Evolutionary conservation across 2,329 filamentous ascomycete species (phyloP).

Genomic region (Aspergillus ochraceus): DNA sequence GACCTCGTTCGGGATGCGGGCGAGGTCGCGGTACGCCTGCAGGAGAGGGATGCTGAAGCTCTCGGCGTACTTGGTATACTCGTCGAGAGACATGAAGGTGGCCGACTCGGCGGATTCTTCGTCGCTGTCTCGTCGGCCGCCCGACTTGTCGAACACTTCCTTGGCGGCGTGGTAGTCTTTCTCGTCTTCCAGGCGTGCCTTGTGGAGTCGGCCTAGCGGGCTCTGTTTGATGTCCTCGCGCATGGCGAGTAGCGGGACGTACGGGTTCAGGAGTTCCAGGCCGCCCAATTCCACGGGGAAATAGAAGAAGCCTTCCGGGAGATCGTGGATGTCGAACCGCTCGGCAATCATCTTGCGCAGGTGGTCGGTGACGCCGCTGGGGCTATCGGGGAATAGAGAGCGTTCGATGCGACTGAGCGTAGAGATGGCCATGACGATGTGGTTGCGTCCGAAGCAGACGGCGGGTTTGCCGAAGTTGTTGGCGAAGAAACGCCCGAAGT

Average conservation of each 20-base stretch:
- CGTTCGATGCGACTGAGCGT: constrained; percentile 55
- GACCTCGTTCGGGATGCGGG: constrained; percentile 32
- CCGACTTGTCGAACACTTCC: constrained; percentile 29
- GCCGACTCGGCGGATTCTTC: background rate
- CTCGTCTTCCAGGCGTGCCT: constrained; percentile 47
- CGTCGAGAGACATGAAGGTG: constrained; percentile 41
- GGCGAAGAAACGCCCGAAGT: constrained; percentile 57
- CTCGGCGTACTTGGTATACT: constrained; percentile 39
- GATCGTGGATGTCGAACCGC: constrained; percentile 51
- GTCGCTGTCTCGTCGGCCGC: background rate
- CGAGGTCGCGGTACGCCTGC: constrained; percentile 34
- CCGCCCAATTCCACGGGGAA: constrained; percentile 55
- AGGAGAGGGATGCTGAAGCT: constrained; percentile 30
- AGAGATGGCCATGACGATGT: constrained; percentile 56
- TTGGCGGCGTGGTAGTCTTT: constrained; percentile 53
- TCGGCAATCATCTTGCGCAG: constrained; percentile 54
- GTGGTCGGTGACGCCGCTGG: constrained; percentile 54
- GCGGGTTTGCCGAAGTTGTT: constrained; percentile 59
- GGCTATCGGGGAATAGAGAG: constrained; percentile 49
- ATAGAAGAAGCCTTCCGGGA: constrained; percentile 55
- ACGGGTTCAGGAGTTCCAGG: constrained; percentile 52
- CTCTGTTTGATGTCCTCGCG: constrained; percentile 42
- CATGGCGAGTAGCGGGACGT: constrained; percentile 51
- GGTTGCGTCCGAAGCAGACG: constrained; percentile 55
- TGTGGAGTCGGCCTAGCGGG: constrained; percentile 33